Conservation (phyloP, 2,329 filamentous ascomycete species). For the Fusarium oxysporum region DNA sequence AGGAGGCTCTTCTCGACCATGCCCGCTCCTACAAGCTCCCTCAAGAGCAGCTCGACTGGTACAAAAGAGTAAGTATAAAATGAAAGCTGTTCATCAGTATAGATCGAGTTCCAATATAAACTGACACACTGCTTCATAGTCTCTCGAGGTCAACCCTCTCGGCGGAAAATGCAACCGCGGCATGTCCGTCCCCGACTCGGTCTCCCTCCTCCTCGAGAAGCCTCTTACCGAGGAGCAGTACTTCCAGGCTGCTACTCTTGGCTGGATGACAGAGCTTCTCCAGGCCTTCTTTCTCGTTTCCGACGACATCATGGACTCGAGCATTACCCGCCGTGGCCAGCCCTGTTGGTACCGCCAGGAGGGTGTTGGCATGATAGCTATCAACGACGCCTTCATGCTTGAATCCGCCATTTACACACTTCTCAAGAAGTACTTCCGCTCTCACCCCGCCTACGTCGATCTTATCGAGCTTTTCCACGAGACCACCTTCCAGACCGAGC, state of each 20-base stretch:
- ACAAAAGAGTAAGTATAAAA: conserved; percentile 73
- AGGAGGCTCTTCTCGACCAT: conserved; percentile 83
- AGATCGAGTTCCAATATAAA: background rate
- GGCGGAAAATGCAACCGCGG: conserved; percentile 99
- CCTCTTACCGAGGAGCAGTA: conserved; percentile 84
- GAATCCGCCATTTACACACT: conserved; percentile 91
- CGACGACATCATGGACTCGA: conserved; percentile 98
- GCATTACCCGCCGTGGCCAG: conserved; percentile 91
- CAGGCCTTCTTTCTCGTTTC: conserved; percentile 99
- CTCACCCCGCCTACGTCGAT: conserved; percentile 88
- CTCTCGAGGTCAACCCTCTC: conserved; percentile 83
- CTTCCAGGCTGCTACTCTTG: conserved; percentile 87
- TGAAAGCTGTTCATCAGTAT: background rate
- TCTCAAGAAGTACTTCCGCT: conserved; percentile 92
- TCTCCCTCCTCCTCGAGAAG: conserved; percentile 78
- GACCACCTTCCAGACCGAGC: conserved; percentile 90
- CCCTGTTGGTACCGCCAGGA: conserved; percentile 97
- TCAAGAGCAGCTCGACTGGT: conserved; percentile 84
- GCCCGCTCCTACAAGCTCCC: conserved; percentile 87
- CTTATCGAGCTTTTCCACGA: conserved; percentile 97
- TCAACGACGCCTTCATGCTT: conserved; percentile 98
- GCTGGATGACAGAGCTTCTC: conserved; percentile 98
- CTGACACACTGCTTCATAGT: conserved; percentile 54
- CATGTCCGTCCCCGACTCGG: conserved; percentile 96
- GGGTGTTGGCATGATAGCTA: conserved; percentile 92